phyloP scores from a whole-genome alignment of 345 rosid species.

The Noccaea caerulescens region DNA sequence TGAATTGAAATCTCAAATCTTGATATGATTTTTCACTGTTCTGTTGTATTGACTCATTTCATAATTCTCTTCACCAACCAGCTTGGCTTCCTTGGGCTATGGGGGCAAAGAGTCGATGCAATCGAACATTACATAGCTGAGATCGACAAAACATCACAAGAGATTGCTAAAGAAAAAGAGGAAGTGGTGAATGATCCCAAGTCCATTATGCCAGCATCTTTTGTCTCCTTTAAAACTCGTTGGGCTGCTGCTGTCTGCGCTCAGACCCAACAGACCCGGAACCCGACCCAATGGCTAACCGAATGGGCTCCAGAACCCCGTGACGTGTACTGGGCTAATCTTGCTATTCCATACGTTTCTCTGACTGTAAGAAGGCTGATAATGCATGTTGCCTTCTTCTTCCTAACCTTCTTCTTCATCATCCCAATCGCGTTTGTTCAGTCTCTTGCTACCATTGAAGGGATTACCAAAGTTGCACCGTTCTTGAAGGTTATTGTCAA shows the following conservation, averaged over 20 bases:
- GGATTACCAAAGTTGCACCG: conserved; percentile 70
- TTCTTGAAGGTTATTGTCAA: conserved; percentile 72
- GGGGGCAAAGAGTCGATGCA: conserved; percentile 83
- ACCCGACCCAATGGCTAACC: conserved; percentile 91
- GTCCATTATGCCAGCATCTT: conserved; percentile 86
- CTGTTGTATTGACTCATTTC: conserved; percentile 16
- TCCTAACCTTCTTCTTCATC: conserved; percentile 93
- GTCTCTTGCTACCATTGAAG: conserved; percentile 84
- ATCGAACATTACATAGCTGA: conserved; percentile 66
- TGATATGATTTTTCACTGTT: not conserved
- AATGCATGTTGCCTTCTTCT: conserved; percentile 88
- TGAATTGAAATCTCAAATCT: not conserved
- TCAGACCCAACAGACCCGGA: conserved; percentile 89
- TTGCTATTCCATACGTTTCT: conserved; percentile 86
- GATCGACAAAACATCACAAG: conserved; percentile 63
- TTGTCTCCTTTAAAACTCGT: conserved; percentile 91
- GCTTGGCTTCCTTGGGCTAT: conserved; percentile 91
- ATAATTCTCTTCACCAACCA: conserved; percentile 43
- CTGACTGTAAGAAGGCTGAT: conserved; percentile 71
- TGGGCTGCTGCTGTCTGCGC: conserved; percentile 99
- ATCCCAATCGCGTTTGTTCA: conserved; percentile 91
- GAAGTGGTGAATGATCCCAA: conserved; percentile 77
- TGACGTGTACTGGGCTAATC: conserved; percentile 85
- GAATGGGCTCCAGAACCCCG: conserved; percentile 99
- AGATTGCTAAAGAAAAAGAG: conserved; percentile 71